Evolutionary conservation across 139 green algal species (phyloP).

Genomic region (Coelastrella sp.): DNA sequence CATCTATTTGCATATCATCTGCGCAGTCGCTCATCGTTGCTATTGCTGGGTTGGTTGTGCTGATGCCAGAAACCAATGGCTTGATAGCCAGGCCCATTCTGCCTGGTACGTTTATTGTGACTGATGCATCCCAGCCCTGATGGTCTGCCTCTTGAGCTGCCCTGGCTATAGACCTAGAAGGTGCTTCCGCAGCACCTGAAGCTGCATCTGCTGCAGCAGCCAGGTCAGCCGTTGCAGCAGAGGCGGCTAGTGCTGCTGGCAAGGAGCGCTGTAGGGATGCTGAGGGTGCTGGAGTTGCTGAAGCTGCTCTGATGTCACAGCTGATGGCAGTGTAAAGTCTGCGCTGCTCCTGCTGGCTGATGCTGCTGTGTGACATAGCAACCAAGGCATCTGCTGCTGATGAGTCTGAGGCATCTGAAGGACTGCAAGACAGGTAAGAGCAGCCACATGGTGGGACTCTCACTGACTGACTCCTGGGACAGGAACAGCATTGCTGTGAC

Average conservation of each 20-base stretch:
- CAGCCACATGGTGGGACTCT: too few species aligned
- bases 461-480: too few species aligned
- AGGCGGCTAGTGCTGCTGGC: background rate
- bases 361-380: slow-evolving; percentile 19
- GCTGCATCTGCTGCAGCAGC: background rate
- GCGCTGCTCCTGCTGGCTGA: background rate
- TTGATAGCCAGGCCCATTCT: background rate
- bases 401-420: slow-evolving; percentile 13
- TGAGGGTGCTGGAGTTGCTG: slow-evolving; percentile 3
- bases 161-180: too few species aligned
- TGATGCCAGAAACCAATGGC: background rate
- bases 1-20: background rate
- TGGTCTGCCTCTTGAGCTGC: too few species aligned
- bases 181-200: background rate
- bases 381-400: slow-evolving; percentile 33
- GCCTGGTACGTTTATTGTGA: background rate
- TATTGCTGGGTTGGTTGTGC: background rate
- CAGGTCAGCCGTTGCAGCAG: background rate
- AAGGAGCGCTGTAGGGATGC: background rate
- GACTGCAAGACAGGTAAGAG: background rate
- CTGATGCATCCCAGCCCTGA: background rate
- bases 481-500: too few species aligned
- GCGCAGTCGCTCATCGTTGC: background rate
- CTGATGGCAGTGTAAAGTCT: slow-evolving; percentile 12
- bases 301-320: slow-evolving; percentile 9